Conservation (phyloP, 2,329 filamentous ascomycete species). For the Xylaria sp. region DNA sequence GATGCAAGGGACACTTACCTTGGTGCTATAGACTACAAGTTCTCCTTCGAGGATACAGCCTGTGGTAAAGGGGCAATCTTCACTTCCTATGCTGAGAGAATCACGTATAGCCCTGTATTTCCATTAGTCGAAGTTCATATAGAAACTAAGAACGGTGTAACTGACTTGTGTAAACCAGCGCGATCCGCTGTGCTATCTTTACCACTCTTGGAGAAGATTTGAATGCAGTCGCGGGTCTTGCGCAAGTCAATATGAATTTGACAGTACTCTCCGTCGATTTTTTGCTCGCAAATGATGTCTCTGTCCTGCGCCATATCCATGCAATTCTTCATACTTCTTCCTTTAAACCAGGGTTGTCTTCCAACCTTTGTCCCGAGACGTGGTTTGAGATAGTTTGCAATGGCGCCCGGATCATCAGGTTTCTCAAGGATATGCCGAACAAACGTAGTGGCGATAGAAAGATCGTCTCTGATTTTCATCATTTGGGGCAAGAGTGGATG, state of each 20-base stretch:
- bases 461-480: slow-evolving; percentile 75
- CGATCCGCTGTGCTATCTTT: slow-evolving; percentile 86
- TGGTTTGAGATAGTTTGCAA: slow-evolving; percentile 57
- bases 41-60: slow-evolving; percentile 87
- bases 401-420: slow-evolving; percentile 39
- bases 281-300: slow-evolving; percentile 79
- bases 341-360: slow-evolving; percentile 71
- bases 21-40: slow-evolving; percentile 79
- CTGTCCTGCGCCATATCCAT: slow-evolving; percentile 68
- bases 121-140: slow-evolving; percentile 5
- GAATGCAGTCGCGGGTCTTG: slow-evolving; percentile 65
- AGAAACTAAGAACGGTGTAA: background rate
- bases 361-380: slow-evolving; percentile 71
- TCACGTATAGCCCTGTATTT: slow-evolving; percentile 63
- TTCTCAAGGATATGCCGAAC: slow-evolving; percentile 54
- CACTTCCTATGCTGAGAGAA: slow-evolving; percentile 69
- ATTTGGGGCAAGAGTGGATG: slow-evolving; percentile 77
- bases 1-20: slow-evolving; percentile 49
- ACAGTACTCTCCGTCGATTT: slow-evolving; percentile 90
- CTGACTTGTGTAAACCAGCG: slow-evolving; percentile 64
- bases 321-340: slow-evolving; percentile 78
- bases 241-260: slow-evolving; percentile 83
- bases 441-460: slow-evolving; percentile 67
- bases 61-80: slow-evolving; percentile 66
- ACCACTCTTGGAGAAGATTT: slow-evolving; percentile 92